Evolutionary conservation across 331 rosid genomes (phyloP).

Genomic region (Phaseolus coccineus): DNA sequence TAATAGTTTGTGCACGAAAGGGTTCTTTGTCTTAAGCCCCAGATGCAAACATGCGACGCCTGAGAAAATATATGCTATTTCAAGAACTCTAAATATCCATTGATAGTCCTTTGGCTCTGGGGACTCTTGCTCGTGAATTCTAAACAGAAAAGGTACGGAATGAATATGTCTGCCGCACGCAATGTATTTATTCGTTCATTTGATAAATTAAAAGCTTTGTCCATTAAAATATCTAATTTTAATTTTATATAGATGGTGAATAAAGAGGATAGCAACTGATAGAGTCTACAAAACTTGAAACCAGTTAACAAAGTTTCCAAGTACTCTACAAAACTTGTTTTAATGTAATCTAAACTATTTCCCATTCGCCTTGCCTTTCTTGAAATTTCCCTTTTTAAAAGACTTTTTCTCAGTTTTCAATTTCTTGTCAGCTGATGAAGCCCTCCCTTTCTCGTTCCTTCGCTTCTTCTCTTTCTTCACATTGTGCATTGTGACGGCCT

Average conservation of each 20-base stretch:
- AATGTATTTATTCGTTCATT: not conserved
- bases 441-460: slow-evolving; percentile 52
- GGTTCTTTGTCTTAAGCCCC: not conserved
- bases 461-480: slow-evolving; percentile 80
- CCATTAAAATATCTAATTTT: not conserved
- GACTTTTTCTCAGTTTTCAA: slow-evolving; percentile 71
- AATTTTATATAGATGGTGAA: not conserved
- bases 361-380: slow-evolving; percentile 65
- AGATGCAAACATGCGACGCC: not conserved
- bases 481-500: slow-evolving; percentile 79
- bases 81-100: not conserved
- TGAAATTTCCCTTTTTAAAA: slow-evolving; percentile 61
- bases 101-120: not conserved
- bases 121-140: not conserved
- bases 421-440: slow-evolving; percentile 57
- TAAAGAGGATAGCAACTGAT: not conserved
- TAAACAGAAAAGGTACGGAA: not conserved
- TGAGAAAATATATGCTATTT: not conserved
- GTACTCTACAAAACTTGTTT: slow-evolving; percentile 22
- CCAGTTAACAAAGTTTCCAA: slow-evolving; percentile 33
- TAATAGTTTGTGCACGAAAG: not conserved
- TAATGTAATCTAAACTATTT: slow-evolving; percentile 43
- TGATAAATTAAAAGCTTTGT: no score
- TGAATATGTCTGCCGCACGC: not conserved
- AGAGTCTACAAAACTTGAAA: slow-evolving; percentile 44